phyloP scores from a whole-genome alignment of 2,329 filamentous ascomycete species.

The Talaromyces marneffei region DNA sequence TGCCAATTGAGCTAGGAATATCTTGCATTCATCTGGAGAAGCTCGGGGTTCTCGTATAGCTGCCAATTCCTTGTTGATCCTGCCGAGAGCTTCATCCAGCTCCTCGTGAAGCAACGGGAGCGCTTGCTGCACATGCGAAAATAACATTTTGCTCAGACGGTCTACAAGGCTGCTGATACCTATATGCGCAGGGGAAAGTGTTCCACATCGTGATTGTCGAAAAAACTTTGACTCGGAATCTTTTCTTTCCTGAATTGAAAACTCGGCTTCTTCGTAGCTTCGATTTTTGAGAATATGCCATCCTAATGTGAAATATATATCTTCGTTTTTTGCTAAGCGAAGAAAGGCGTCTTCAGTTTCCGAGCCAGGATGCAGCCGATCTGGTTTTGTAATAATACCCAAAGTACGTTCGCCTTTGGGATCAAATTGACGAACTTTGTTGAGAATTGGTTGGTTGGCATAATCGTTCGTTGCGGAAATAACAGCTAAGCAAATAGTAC shows the following conservation, averaged over 20 bases:
- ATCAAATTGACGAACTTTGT: conserved; percentile 32
- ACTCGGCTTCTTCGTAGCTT: conserved; percentile 37
- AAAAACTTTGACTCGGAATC: no score
- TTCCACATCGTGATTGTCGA: no score
- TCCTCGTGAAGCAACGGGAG: conserved; percentile 35
- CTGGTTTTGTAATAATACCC: conserved; percentile 47
- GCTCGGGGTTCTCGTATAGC: conserved; percentile 23
- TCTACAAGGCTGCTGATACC: conserved; percentile 27
- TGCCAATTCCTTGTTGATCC: conserved; percentile 25
- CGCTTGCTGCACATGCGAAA: conserved; percentile 29
- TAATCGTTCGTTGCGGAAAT: conserved; percentile 41
- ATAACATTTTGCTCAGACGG: conserved; percentile 31
- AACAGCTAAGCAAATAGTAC: conserved; percentile 45
- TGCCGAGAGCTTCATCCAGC: conserved; percentile 27
- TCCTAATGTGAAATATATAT: conserved; percentile 40
- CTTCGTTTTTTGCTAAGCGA: conserved; percentile 37
- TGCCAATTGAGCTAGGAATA: conserved; percentile 31
- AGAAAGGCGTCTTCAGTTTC: conserved; percentile 33
- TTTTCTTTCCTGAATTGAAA: no score
- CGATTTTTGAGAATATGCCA: conserved; percentile 48
- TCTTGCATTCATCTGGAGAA: conserved; percentile 22
- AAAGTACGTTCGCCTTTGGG: conserved; percentile 30
- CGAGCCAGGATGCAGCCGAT: conserved; percentile 33
- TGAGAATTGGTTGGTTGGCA: conserved; percentile 39
- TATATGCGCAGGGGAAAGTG: no score